A percentile compares a stretch with the other conserved stretches of the same genome.
phyloP scores from a whole-genome alignment of 495 filamentous ascomycete species.

The Apiosordaria backusii region DNA sequence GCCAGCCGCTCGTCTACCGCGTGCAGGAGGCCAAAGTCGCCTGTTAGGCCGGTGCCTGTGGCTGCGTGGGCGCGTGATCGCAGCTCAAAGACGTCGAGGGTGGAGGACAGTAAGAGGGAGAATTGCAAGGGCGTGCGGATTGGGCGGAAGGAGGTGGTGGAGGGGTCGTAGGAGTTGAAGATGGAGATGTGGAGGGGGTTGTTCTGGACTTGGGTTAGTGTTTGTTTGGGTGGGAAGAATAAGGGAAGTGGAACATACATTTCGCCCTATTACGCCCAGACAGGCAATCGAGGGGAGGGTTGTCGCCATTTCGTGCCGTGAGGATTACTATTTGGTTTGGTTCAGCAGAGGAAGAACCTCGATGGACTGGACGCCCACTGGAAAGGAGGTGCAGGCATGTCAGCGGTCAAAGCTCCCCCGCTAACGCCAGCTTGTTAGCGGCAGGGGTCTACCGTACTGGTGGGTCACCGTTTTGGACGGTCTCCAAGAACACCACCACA shows the following conservation, averaged over 20 bases:
- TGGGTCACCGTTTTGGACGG: neutral
- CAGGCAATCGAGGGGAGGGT: constrained; percentile 76
- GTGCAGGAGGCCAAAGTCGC: constrained; percentile 89
- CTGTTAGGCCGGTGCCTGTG: constrained; percentile 51
- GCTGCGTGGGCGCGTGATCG: constrained; percentile 63
- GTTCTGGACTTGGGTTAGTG: constrained; percentile 57
- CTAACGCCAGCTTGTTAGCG: constrained; percentile 3
- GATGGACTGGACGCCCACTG: neutral
- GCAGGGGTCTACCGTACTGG: neutral
- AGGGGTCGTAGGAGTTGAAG: constrained; percentile 65
- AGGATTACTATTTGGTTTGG: neutral
- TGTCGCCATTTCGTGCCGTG: constrained; percentile 38
- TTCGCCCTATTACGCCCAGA: constrained; percentile 87
- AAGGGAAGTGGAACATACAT: constrained; percentile 47
- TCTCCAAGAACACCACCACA: neutral
- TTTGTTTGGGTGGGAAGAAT: neutral
- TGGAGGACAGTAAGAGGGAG: constrained; percentile 84
- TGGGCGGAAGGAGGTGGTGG: constrained; percentile 42
- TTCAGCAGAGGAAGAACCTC: neutral
- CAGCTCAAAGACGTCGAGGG: constrained; percentile 88
- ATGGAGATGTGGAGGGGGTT: constrained; percentile 91
- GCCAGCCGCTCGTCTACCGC: constrained; percentile 88
- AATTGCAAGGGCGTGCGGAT: constrained; percentile 71
- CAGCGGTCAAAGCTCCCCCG: constrained; percentile 2
- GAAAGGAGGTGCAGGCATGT: neutral